These are phyloP conservation scores for Puccinia horiana DNA, from an alignment of 1,284 basidiomycete species.

Conservation along the genomic window DNA sequence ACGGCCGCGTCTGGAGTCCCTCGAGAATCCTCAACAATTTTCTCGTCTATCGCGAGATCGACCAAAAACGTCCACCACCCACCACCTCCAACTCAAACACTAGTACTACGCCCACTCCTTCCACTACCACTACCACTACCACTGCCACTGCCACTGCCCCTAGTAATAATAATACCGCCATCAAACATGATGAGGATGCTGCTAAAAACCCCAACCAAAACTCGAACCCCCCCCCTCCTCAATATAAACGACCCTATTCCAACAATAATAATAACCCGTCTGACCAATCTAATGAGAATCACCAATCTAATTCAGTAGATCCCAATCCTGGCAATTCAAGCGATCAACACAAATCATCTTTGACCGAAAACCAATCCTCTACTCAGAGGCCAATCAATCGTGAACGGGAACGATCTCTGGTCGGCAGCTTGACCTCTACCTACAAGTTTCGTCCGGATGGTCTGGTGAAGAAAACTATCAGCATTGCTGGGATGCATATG, in stretches of 20 bases:
- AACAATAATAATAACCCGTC: not conserved
- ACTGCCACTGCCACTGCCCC: not conserved
- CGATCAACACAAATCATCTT: no score
- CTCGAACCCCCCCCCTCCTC: slow-evolving; percentile 12
- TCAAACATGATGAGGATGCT: slow-evolving; percentile 21
- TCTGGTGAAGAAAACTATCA: slow-evolving; percentile 79
- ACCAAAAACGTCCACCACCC: slow-evolving; percentile 35
- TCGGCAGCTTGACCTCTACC: slow-evolving; percentile 84
- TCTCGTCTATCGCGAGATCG: slow-evolving; percentile 64
- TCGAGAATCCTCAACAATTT: slow-evolving; percentile 90
- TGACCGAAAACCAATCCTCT: no score
- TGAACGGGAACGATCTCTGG: slow-evolving; percentile 70
- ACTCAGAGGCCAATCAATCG: slow-evolving; percentile 67
- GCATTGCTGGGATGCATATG: slow-evolving; percentile 49
- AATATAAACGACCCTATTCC: slow-evolving; percentile 16
- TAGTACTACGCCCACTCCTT: slow-evolving; percentile 12
- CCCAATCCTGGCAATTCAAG: not conserved
- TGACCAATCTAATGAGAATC: not conserved
- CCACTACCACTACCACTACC: not conserved
- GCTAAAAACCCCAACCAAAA: not conserved
- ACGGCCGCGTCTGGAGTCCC: slow-evolving; percentile 90
- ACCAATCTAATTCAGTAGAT: not conserved
- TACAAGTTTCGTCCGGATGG: slow-evolving; percentile 88
- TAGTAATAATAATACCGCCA: not conserved
- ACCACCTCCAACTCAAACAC: not conserved